Base-by-base conservation (phyloP, 768 basidiomycete genomes). In the Serpula lacrymans region DNA sequence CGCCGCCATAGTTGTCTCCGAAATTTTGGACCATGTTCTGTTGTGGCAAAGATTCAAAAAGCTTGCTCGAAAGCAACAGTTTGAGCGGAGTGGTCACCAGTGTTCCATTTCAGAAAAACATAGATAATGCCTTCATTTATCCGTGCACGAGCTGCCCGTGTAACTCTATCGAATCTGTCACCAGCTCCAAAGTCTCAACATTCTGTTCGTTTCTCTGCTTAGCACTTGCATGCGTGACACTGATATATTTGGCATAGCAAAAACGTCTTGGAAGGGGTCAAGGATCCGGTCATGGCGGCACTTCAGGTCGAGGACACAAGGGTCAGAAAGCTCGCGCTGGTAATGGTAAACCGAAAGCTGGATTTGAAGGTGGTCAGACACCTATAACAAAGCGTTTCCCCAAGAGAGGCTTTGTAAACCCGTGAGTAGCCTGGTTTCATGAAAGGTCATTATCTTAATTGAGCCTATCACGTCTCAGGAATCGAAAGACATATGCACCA, bases 361-460 rank as follows among this genome's bases (percentile, higher is more conserved):
- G 89, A 5, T 99, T 97, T 48, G 96, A 97, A 63, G 96, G 96
- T 58, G 96, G 96, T 47, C 95, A 97, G 62, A 97, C 95, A 4
- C 89, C 95, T 11, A 80, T 98, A 39, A 84, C 88, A 5, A 83
- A 90, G 48, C 70, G 82, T 31, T 88, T 94, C 57, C 96, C 96
- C 5, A 99, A 99, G 70, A 77, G 80, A 34, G 96, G 96, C 33
- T 98, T 98, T 62, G 78, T 84, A 43, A 98, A 96, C 65, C 78
- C 80, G 95, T 96, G 52, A 54, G 88, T 75, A 18, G 14, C 32
- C 37, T 24, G 31, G 21, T 20, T 28, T 34, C 12, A 20, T 2
- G 16, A 37, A 34, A 24, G 5, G 22, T 12, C 16, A 13, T 31
- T 35, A 30, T 35, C 35, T 36, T n/a, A 24, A 26, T 13, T 13